These are phyloP conservation scores for Parmelia sp. DNA, from an alignment of 495 filamentous ascomycete species.

Conservation along the genomic window DNA sequence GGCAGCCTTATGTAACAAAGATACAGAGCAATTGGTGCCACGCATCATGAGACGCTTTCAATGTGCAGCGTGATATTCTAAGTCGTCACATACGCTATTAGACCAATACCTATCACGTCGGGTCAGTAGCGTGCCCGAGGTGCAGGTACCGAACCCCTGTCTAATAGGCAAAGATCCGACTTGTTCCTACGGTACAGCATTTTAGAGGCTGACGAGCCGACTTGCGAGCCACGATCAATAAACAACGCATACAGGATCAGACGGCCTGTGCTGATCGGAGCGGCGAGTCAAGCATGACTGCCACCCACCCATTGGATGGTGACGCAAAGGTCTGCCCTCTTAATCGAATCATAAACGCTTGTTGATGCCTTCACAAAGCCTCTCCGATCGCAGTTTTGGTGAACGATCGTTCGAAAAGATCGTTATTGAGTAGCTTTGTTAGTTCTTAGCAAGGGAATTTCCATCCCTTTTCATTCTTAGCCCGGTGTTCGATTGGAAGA, in stretches of 20 bases:
- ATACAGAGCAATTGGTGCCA: neutral
- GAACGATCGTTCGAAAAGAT: too few relatives aligned
- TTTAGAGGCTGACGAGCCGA: neutral
- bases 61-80: neutral
- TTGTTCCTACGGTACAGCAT: neutral
- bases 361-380: too few relatives aligned
- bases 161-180: neutral
- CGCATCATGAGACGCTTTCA: too few relatives aligned
- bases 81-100: neutral
- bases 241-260: too few relatives aligned
- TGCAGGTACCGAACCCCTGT: neutral
- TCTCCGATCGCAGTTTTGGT: too few relatives aligned
- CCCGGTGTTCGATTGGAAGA: too few relatives aligned
- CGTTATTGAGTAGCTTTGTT: too few relatives aligned
- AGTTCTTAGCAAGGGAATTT: too few relatives aligned
- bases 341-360: too few relatives aligned
- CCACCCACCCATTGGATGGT: too few relatives aligned
- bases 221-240: neutral
- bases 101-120: neutral
- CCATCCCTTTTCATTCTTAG: too few relatives aligned
- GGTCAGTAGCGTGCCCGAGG: neutral
- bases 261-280: neutral
- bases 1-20: neutral
- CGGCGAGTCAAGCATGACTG: neutral
- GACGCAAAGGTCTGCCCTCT: too few relatives aligned